Evolutionary conservation across 768 basidiomycete genomes (phyloP), one percentile per base, ranked within the genome.

Genomic region (Leccinellum albellum): DNA sequence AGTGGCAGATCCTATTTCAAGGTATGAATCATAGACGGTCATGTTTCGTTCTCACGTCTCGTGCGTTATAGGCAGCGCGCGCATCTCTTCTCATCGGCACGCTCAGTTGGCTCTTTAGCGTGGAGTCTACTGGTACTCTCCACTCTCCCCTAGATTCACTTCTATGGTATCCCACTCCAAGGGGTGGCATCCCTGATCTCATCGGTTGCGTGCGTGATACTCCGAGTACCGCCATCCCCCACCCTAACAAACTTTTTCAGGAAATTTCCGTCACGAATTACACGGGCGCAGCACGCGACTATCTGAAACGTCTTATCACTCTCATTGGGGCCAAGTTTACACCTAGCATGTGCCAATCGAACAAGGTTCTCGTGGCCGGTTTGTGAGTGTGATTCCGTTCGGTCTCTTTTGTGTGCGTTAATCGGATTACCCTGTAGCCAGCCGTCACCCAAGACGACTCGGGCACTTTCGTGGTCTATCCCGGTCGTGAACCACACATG

Each of bases 401-500:
- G 21, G 8, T 52, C 12, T 52, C 12, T 0, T 5, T 12, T 3
- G 3, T 13, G 8, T 15, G 14, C n/a, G 26, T 45, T 7, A 1
- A 50, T 24, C 24, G 12, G 57, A 47, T 48, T 1, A 21, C 3
- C 2, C 15, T 24, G 26, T 48, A 80, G 80, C 37, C 71, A 74
- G 23, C 71, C 70, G 4, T 73, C 71, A 6, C 70, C 70, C 2
- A 97, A 97, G 73, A 85, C 88, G 0, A 73, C 74, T 7, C 89
- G 89, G 64, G 91, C 93, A 0, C 75, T 78, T 8, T 75, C 82
- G 0, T 96, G 94, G 94, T 83, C 82, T 0, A 88, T 95, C 59
- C 87, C 92, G 0, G 78, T 94, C 56, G 88, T 95, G 12, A 96
- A 94, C 63, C 94, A 98, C 63, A 79, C 81, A 0, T 97, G 93